phyloP scores from a whole-genome alignment of 768 basidiomycete species.

The Agaricus subrufescens region DNA sequence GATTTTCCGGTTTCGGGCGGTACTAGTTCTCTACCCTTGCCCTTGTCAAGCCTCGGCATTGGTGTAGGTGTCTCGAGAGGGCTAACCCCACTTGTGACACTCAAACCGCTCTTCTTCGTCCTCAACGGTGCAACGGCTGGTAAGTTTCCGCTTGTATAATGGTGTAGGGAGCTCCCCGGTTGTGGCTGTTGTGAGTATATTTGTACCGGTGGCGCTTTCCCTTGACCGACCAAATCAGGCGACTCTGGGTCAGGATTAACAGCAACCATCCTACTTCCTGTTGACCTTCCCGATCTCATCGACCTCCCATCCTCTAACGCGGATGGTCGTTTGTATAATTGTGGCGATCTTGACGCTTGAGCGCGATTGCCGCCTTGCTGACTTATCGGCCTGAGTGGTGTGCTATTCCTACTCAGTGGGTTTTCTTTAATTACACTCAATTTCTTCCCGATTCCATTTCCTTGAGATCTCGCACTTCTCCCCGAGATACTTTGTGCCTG shows the following conservation, averaged over 20 bases:
- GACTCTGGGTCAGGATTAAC: conserved; percentile 4
- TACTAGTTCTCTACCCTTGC: conserved; percentile 1
- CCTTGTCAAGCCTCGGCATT: conserved; percentile 1
- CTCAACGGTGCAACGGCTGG: neutral
- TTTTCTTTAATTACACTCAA: conserved; percentile 38
- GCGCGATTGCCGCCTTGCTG: neutral
- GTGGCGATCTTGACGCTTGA: neutral
- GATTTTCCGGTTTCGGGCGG: neutral
- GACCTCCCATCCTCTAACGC: conserved; percentile 1
- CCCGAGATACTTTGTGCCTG: conserved; percentile 10
- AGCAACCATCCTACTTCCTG: conserved; percentile 5
- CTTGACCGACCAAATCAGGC: neutral
- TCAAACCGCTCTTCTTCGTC: conserved; percentile 5
- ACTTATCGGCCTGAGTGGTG: conserved; percentile 13
- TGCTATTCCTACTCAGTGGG: conserved; percentile 25
- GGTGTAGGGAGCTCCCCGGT: neutral
- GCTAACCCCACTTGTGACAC: neutral
- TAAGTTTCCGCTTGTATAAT: neutral
- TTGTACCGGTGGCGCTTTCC: neutral
- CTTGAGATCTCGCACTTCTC: conserved; percentile 4
- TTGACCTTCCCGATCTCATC: conserved; percentile 6
- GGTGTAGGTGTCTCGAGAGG: conserved; percentile 7
- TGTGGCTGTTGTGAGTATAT: neutral
- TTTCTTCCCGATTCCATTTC: conserved; percentile 11
- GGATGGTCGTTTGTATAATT: neutral